These are phyloP conservation scores for Tricholoma furcatifolium DNA, from an alignment of 768 basidiomycete species.

Conservation along the genomic window DNA sequence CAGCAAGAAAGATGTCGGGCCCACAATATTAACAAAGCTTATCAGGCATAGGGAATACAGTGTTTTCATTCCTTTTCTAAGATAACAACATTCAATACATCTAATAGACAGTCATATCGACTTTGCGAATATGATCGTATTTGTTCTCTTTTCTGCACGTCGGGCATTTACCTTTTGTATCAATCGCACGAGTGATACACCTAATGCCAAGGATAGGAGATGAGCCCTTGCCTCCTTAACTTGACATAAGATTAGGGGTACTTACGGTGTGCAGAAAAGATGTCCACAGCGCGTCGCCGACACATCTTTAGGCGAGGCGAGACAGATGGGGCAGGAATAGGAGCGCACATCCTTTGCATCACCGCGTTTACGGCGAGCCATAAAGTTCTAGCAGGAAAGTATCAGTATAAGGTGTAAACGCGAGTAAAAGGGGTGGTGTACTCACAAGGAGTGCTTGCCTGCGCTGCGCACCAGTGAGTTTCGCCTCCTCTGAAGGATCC, in stretches of 20 bases:
- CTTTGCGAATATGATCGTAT: neutral
- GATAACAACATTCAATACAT: neutral
- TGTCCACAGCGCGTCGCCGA: constrained; percentile 11
- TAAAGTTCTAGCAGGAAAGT: neutral
- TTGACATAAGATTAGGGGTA: neutral
- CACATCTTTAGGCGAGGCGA: neutral
- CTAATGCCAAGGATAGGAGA: neutral
- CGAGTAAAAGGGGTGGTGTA: neutral
- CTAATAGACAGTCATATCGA: constrained; percentile 9
- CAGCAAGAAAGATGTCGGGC: too few relatives aligned
- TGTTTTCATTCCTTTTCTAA: too few relatives aligned
- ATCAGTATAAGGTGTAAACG: neutral
- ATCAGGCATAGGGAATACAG: too few relatives aligned
- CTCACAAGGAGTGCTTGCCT: constrained; percentile 10
- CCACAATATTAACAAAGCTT: too few relatives aligned
- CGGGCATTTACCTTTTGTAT: constrained; percentile 6
- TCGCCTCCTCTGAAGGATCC: neutral
- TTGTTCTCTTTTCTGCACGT: constrained; percentile 5
- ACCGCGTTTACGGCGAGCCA: constrained; percentile 11
- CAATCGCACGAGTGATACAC: constrained; percentile 4
- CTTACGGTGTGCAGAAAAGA: constrained; percentile 12
- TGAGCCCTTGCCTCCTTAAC: neutral
- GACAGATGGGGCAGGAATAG: constrained; percentile 8
- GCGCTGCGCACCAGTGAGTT: constrained; percentile 2
- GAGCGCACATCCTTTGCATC: neutral